A percentile compares a stretch with the other conserved stretches of the same genome.
These are phyloP conservation scores for Aphanomyces astaci DNA, from an alignment of 352 stramenopile genomes.

Conservation along the genomic window DNA sequence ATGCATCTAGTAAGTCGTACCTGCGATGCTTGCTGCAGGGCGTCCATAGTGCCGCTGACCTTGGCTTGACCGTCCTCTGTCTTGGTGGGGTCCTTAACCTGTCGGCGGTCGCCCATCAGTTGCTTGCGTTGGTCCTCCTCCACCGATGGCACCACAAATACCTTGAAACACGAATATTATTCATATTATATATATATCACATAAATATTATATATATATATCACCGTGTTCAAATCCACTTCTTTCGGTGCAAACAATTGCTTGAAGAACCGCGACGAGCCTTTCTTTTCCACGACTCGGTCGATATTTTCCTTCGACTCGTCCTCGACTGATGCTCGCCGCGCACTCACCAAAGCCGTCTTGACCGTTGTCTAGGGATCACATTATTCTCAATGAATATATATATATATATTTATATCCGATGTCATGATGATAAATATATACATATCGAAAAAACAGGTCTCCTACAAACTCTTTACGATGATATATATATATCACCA, in stretches of 20 bases:
- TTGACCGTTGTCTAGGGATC: constrained; percentile 30
- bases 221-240: constrained; percentile 51
- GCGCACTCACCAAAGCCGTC: constrained; percentile 35
- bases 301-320: constrained; percentile 24
- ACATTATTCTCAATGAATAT: no score
- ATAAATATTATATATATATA: neutral
- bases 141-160: constrained; percentile 57
- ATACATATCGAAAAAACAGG: no score
- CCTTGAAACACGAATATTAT: neutral
- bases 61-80: constrained; percentile 15
- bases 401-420: no score
- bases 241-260: constrained; percentile 60
- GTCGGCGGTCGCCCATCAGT: constrained; percentile 44
- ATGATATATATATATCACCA: no score
- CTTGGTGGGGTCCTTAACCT: constrained; percentile 25
- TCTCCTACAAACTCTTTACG: no score
- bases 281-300: constrained; percentile 47
- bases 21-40: constrained; percentile 59
- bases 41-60: constrained; percentile 46
- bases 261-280: constrained; percentile 47
- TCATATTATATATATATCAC: no score
- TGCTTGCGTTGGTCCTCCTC: constrained; percentile 47
- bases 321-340: constrained; percentile 25
- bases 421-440: neutral
- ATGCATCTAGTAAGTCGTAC: constrained; percentile 26